Conservation (phyloP, 2,329 filamentous ascomycete genomes). For the Zelopaecilomyces penicillatus region DNA sequence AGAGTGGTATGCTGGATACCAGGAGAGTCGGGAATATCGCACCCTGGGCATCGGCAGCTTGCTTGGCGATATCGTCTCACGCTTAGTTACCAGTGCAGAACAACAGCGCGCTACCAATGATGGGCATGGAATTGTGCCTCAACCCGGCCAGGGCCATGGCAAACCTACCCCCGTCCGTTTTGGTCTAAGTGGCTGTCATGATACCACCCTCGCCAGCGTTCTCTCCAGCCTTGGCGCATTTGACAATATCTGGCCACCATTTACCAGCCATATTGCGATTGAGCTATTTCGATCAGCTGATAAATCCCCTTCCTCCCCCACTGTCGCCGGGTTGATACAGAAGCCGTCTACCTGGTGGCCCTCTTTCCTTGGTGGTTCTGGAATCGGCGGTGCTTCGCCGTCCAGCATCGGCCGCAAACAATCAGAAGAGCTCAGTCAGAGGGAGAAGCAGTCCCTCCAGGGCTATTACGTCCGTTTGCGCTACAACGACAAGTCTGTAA, state of each 20-base stretch:
- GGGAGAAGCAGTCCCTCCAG: constrained; percentile 53
- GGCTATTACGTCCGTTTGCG: constrained; percentile 82
- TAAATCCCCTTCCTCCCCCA: constrained; percentile 14
- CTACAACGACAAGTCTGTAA: constrained; percentile 81
- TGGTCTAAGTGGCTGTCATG: constrained; percentile 78
- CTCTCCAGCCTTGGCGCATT: constrained; percentile 75
- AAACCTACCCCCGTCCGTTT: constrained; percentile 51
- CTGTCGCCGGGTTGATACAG: constrained; percentile 3
- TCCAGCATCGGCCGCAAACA: constrained; percentile 53
- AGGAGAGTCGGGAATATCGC: constrained; percentile 80
- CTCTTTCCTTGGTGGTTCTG: constrained; percentile 18
- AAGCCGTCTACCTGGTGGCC: constrained; percentile 15
- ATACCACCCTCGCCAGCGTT: constrained; percentile 80
- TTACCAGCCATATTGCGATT: constrained; percentile 83
- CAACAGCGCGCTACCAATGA: constrained; percentile 42
- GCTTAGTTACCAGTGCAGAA: constrained; percentile 62
- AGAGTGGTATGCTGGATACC: constrained; percentile 88
- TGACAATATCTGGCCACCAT: constrained; percentile 77
- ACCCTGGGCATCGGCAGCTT: constrained; percentile 77
- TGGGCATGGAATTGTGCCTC: constrained; percentile 37
- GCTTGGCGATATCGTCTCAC: constrained; percentile 71
- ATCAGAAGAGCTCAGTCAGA: constrained; percentile 43
- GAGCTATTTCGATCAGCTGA: constrained; percentile 67
- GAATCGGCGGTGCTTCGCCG: constrained; percentile 15
- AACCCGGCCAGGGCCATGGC: constrained; percentile 20